Evolutionary conservation across 2,329 filamentous ascomycete species (phyloP).

Genomic region (Arachnomyces sp.): DNA sequence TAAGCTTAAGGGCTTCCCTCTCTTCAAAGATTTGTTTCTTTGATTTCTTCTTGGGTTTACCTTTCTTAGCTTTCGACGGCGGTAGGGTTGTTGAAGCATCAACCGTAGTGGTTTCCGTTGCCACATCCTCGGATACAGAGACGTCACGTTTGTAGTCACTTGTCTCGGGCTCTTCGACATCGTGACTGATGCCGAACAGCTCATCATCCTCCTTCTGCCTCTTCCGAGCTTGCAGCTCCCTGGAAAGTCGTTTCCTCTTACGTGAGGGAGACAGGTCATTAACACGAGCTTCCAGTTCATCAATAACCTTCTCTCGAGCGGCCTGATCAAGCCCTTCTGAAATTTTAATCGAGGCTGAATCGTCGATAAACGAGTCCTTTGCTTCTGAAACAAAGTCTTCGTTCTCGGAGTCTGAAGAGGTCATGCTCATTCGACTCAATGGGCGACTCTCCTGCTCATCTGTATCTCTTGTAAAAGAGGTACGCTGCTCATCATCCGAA

Average conservation of each 20-base stretch:
- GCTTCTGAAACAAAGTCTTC: constrained; percentile 31
- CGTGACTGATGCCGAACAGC: constrained; percentile 57
- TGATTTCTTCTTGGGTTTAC: constrained; percentile 62
- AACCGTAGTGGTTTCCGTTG: constrained; percentile 23
- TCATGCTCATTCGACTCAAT: constrained; percentile 58
- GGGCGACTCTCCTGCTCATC: constrained; percentile 79
- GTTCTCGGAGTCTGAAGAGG: constrained; percentile 43
- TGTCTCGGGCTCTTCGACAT: constrained; percentile 45
- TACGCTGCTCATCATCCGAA: constrained; percentile 72
- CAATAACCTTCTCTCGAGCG: constrained; percentile 23
- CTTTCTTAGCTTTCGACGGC: constrained; percentile 36
- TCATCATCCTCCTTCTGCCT: constrained; percentile 78
- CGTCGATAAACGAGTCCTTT: constrained; percentile 4
- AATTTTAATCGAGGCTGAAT: too few relatives aligned
- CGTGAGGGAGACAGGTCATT: constrained; percentile 48
- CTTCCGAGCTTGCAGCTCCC: constrained; percentile 63
- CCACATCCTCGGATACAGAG: constrained; percentile 27
- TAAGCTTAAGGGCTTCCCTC: constrained; percentile 46
- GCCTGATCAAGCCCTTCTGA: constrained; percentile 21
- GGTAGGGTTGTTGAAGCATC: constrained; percentile 13
- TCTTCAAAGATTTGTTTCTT: constrained; percentile 71
- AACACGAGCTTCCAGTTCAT: constrained; percentile 37
- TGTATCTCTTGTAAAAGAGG: constrained; percentile 62
- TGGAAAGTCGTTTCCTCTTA: constrained; percentile 68
- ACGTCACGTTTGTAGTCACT: constrained; percentile 39